Percentiles rank a stretch among this genome's conserved stretches.
Conservation (phyloP, 208 protist species). For the Trypanosoma platydactyli region DNA sequence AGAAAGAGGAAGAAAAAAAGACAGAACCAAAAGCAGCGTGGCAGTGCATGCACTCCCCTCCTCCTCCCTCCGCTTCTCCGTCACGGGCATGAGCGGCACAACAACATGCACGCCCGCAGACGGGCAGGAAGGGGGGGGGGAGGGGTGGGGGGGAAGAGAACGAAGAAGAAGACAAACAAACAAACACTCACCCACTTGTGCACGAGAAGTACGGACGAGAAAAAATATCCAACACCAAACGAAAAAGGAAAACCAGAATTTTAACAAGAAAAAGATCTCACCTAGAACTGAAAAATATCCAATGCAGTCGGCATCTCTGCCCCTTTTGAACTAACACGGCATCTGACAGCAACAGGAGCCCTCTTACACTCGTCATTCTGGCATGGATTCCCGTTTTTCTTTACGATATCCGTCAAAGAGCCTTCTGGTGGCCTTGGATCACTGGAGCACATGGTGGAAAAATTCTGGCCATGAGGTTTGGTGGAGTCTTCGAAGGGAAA, state of each 20-base stretch:
- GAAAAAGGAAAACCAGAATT: constrained; percentile 13
- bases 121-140: too few relatives aligned
- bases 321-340: too few relatives aligned
- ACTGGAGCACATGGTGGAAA: too few relatives aligned
- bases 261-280: neutral
- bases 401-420: neutral
- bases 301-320: neutral
- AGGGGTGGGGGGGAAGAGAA: too few relatives aligned
- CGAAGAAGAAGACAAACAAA: neutral
- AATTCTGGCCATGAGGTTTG: neutral
- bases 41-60: too few relatives aligned
- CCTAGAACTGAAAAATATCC: neutral
- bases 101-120: neutral
- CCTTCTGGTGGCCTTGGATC: neutral
- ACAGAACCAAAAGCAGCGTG: constrained; percentile 9
- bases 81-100: neutral
- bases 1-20: constrained; percentile 15
- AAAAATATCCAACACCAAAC: neutral
- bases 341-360: too few relatives aligned
- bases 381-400: too few relatives aligned
- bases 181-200: neutral
- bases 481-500: constrained; percentile 17
- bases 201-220: neutral
- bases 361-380: too few relatives aligned
- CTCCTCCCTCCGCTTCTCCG: too few relatives aligned